Conservation (phyloP, 169 alveolate genomes). For the Eimeria brunetti region DNA sequence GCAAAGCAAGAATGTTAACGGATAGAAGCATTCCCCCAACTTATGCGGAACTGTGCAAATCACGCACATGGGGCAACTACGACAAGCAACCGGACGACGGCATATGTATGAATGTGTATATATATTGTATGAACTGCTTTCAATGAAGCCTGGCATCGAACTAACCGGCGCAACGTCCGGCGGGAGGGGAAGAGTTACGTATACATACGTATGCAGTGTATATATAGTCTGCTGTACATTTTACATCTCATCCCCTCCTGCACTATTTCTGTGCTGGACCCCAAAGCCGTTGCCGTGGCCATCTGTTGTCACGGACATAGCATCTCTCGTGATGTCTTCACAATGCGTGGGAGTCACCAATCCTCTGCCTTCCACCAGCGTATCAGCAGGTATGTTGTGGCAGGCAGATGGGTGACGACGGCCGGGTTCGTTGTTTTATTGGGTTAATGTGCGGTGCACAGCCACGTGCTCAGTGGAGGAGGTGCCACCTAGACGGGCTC, state of each 20-base stretch:
- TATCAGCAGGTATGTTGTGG: slow-evolving; percentile 22
- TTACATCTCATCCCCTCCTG: not conserved
- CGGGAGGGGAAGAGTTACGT: not conserved
- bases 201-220: not conserved
- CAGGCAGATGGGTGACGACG: slow-evolving; percentile 3
- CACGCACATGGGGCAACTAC: slow-evolving; percentile 25
- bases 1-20: not conserved
- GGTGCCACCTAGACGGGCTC: slow-evolving; percentile 5
- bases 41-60: not conserved
- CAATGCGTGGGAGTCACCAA: slow-evolving; percentile 46
- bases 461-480: not conserved
- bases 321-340: not conserved
- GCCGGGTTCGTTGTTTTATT: slow-evolving; percentile 29
- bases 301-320: not conserved
- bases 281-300: not conserved
- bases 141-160: slow-evolving; percentile 32
- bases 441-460: slow-evolving; percentile 32
- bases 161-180: slow-evolving; percentile 1
- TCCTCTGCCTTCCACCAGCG: not conserved
- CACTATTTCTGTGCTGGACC: not conserved
- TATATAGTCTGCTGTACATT: not conserved
- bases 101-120: too few species aligned
- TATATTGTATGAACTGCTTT: not conserved
- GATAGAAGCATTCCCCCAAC: not conserved
- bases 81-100: not conserved